phyloP scores from a whole-genome alignment of 225 moss, liverwort and hornwort species.

The Marchantia paleacea region DNA sequence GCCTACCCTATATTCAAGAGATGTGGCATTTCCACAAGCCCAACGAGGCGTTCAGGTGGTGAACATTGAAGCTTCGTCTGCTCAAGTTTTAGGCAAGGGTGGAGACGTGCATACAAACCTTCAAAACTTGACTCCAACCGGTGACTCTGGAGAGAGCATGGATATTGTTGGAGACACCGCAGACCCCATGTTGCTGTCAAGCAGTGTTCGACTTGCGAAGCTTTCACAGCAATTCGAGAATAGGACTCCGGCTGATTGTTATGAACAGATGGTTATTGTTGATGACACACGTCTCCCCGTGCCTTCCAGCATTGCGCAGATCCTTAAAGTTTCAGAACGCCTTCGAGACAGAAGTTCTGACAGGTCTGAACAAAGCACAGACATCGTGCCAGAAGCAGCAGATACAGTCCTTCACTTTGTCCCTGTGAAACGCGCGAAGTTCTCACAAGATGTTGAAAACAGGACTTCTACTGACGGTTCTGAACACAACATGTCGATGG shows the following conservation, averaged over 20 bases:
- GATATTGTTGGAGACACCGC: not conserved
- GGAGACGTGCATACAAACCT: not conserved
- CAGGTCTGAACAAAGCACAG: not conserved
- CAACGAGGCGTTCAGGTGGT: not conserved
- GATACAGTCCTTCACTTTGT: not conserved
- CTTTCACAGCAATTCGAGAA: not conserved
- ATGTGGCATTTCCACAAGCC: not conserved
- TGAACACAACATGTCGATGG: not conserved
- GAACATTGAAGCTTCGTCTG: not conserved
- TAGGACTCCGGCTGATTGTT: not conserved
- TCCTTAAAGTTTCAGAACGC: not conserved
- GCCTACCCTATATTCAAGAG: not conserved
- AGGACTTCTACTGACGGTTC: not conserved
- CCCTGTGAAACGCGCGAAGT: not conserved
- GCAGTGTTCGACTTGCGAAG: not conserved
- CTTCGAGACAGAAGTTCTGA: too few relatives aligned
- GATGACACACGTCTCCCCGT: not conserved
- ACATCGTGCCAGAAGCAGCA: not conserved
- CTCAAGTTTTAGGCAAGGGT: not conserved
- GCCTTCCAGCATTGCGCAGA: not conserved
- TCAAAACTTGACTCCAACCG: not conserved
- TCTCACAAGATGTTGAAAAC: not conserved
- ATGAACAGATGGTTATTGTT: not conserved
- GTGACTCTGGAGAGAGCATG: conserved; percentile 10
- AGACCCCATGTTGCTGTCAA: not conserved